phyloP scores from a whole-genome alignment of 768 basidiomycete species.

The Mrakia hoshinonis region DNA sequence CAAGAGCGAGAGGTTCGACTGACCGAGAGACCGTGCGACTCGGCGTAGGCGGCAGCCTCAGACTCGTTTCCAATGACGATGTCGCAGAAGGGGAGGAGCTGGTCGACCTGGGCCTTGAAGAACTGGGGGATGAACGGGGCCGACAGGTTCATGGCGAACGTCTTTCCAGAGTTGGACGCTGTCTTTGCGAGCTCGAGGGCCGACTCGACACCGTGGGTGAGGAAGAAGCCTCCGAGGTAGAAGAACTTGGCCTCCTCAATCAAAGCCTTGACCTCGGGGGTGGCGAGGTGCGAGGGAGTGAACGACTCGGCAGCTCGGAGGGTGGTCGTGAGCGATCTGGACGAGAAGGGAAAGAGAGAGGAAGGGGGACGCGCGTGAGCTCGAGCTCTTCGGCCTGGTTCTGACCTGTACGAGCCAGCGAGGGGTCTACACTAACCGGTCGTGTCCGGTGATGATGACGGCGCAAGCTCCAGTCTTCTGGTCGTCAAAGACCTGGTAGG shows the following conservation, averaged over 20 bases:
- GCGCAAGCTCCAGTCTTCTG: slow-evolving; percentile 89
- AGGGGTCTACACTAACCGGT: slow-evolving; percentile 55
- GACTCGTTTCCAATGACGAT: slow-evolving; percentile 92
- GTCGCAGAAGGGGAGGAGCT: slow-evolving; percentile 75
- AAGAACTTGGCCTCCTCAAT: slow-evolving; percentile 72
- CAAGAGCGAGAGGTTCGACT: slow-evolving; percentile 29
- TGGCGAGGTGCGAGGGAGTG: slow-evolving; percentile 65
- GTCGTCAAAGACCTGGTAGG: slow-evolving; percentile 78
- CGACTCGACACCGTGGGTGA: slow-evolving; percentile 76
- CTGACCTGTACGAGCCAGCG: too few species aligned
- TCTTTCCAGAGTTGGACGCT: slow-evolving; percentile 69
- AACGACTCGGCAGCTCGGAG: slow-evolving; percentile 86
- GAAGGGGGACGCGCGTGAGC: too few species aligned
- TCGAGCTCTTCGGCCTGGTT: background rate
- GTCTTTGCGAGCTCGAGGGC: slow-evolving; percentile 67
- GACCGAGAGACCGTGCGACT: slow-evolving; percentile 57
- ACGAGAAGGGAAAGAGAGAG: background rate
- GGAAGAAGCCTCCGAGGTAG: slow-evolving; percentile 96
- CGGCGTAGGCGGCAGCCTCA: slow-evolving; percentile 82
- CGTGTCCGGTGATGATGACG: slow-evolving; percentile 84
- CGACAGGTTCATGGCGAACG: slow-evolving; percentile 84
- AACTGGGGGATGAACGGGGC: slow-evolving; percentile 96
- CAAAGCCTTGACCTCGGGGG: slow-evolving; percentile 63
- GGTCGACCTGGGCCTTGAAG: slow-evolving; percentile 71
- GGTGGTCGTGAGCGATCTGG: slow-evolving; percentile 83